Conservation (phyloP, 148 eudicot genomes). For the Gaultheria prostrata region DNA sequence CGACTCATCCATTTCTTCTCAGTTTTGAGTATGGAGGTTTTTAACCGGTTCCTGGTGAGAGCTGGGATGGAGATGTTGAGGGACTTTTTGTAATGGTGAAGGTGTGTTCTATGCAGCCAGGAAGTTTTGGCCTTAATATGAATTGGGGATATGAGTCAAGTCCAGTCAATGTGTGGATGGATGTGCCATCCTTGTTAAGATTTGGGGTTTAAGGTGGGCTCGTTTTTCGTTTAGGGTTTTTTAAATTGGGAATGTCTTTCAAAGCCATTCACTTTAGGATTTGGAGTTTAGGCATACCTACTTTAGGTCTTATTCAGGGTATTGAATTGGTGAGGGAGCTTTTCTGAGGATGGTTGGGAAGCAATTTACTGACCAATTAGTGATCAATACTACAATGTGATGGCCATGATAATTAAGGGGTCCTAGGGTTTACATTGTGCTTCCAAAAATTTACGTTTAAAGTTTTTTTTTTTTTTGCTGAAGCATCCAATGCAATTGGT, state of each 20-base stretch:
- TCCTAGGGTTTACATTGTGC: not conserved
- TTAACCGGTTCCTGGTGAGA: not conserved
- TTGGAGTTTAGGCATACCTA: not conserved
- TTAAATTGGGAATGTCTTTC: not conserved
- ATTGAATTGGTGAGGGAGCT: not conserved
- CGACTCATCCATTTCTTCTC: not conserved
- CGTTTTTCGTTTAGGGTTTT: not conserved
- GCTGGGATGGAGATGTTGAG: not conserved
- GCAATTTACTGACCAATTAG: not conserved
- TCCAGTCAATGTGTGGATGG: not conserved
- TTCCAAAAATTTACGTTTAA: not conserved
- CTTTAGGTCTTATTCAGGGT: not conserved
- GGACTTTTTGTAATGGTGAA: not conserved
- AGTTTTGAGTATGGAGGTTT: not conserved
- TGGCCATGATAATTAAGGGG: not conserved
- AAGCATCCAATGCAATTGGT: not conserved
- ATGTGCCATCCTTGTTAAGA: not conserved
- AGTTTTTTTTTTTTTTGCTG: not conserved
- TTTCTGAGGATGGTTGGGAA: not conserved
- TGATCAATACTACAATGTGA: not conserved
- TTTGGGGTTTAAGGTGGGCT: not conserved
- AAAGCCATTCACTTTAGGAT: not conserved
- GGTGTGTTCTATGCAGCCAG: not conserved
- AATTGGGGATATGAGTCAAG: not conserved
- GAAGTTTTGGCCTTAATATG: not conserved